Evolutionary conservation across 1,139 yeast species (phyloP), one percentile per base, ranked within the genome.

Genomic region (Suhomyces maxii): DNA sequence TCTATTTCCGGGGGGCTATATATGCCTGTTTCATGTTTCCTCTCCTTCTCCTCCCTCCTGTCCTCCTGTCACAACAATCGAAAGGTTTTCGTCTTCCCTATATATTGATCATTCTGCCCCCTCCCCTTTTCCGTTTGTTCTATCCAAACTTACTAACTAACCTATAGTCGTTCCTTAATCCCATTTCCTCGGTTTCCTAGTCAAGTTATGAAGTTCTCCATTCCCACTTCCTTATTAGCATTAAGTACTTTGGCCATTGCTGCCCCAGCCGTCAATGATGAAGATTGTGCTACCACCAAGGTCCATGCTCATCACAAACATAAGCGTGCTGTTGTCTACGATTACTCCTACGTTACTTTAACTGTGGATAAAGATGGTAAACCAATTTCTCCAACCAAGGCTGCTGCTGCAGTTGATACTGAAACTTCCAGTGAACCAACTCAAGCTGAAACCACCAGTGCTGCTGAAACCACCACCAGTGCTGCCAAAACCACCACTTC

Each of bases 311-410:
- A 86, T 70, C 87, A 84, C 67, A 81, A 77, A 57, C 86, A 83
- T 67, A 84, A 83, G 72, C 82, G 90, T 73, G 89, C 88, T 42
- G 80, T 85, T 55, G 95, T 88, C 50, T 82, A 87, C 58, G 89
- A 88, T 67, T 84, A 85, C 66, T 91, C 87, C 52, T 88, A 87
- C 67, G 84, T 83, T 59, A 84, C 91, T 37, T 82, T 84, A 52
- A 77, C 85, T 48, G 96, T 89, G 50, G 84, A 88, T 65, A 80
- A 77, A 53, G 62, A 77, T 41, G 95, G 96, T 53, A 63, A 45
- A 11, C 40, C 47, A n/a, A 36, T 52, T 18, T 40, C 44, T 18
- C 36, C 36, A 11, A 31, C 41, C 34, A 26, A 43, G 23, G 10
- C 45, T 11, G 42, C 43, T 26, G 41, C 46, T 30, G 44, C 46